These are phyloP conservation scores for Aquilaria yunnanensis DNA, from an alignment of 345 rosid genomes.

Conservation along the genomic window DNA sequence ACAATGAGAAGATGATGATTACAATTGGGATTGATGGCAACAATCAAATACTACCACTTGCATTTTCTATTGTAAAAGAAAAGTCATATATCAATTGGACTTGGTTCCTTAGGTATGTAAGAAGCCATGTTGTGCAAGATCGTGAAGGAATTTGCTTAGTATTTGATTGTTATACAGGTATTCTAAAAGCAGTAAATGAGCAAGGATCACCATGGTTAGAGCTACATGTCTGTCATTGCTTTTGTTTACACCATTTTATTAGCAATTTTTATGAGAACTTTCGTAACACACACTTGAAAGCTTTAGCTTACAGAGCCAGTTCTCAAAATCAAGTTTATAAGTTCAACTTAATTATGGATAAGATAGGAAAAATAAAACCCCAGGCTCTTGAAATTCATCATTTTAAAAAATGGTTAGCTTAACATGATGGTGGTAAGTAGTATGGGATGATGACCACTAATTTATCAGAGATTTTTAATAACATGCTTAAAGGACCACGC, in stretches of 20 bases:
- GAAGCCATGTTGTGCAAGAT: no score
- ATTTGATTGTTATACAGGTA: background rate
- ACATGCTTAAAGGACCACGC: no score
- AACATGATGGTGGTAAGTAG: background rate
- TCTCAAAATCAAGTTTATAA: background rate
- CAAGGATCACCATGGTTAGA: background rate
- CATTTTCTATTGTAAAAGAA: background rate
- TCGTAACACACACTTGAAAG: background rate
- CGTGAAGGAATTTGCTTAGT: no score
- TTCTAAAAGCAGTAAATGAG: background rate
- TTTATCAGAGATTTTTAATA: slow-evolving; percentile 1
- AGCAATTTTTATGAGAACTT: background rate
- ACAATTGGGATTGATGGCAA: background rate
- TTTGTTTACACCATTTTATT: background rate
- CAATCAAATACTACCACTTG: background rate
- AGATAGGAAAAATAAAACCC: background rate
- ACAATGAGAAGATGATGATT: background rate
- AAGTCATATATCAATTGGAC: no score
- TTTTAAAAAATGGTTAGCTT: background rate
- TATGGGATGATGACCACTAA: slow-evolving; percentile 1
- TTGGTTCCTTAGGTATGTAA: no score
- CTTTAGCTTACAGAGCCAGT: background rate
- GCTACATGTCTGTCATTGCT: slow-evolving; percentile 1
- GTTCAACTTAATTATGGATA: background rate
- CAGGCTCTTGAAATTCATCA: background rate